Evolutionary conservation across 805 yeast genomes (phyloP), one percentile per base, ranked within the genome.

Genomic region (Dipodascopsis tothii): DNA sequence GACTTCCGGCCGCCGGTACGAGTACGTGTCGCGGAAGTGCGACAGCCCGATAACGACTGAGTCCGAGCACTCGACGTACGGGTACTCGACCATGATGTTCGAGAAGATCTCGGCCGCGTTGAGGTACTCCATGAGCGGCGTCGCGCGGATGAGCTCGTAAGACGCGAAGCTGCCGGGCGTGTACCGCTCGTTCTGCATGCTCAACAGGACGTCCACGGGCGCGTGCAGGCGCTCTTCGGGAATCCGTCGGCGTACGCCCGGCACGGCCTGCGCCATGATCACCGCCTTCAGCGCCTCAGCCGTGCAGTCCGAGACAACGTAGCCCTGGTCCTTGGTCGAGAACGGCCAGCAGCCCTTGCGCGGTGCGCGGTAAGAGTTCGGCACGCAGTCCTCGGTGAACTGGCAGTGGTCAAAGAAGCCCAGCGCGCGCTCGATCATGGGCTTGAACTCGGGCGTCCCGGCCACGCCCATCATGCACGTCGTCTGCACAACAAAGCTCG

Each of bases 61-160:
- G 64, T 94, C 98, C 0, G 97, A 87, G 62, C 99, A 92, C 63
- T 92, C 99, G 18, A 94, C 96, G 59, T 92, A 92, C 0, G 98
- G 97, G 61, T 85, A 92, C 63, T 92, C 99, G 21, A 92, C 94
- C 99, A 92, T 92, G 46, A 92, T 92, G 56, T 92, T 88, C 45
- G 95, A 95, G 65, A 92, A 92, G 0, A 92, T 98, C 61, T 92
- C 98, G 1, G 98, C 99, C 0, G 98, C 97, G 55, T 90, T 90
- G 45, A 92, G 66, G 41, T 64, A 57, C 60, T 92, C 99, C 46
- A 92, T 58, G 32, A 77, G 47, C 11, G 86, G 77, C 0, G 95
- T 77, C 0, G 95, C 87, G 54, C 87, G 80, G 50, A 85, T 90
- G 41, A 69, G 72, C 60, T 92, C 99, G 63, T 92, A 92, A 0